These are phyloP conservation scores for Haplosporangium sp. DNA, from an alignment of 371 early-diverging fungal species.

Conservation along the genomic window DNA sequence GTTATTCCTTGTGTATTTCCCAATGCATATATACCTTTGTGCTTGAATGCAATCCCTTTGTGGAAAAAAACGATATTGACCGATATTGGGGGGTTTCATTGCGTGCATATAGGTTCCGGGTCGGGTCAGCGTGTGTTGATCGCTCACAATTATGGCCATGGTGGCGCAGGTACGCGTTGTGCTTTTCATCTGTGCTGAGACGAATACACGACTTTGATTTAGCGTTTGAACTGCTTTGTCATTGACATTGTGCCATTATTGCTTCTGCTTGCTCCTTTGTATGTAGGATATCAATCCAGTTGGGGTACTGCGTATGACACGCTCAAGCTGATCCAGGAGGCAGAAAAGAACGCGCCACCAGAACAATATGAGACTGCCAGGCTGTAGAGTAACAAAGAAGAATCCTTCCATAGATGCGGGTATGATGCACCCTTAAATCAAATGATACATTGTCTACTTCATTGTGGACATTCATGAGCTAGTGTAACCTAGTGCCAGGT, in stretches of 20 bases:
- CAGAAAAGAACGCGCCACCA: slow-evolving; percentile 18
- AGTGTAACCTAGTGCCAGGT: no score
- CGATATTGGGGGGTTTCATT: slow-evolving; percentile 4
- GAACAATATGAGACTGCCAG: slow-evolving; percentile 11
- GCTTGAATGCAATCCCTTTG: slow-evolving; percentile 1
- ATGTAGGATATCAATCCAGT: slow-evolving; percentile 74
- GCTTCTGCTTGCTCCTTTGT: neutral
- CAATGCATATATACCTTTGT: neutral
- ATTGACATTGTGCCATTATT: no score
- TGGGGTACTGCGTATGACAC: slow-evolving; percentile 76
- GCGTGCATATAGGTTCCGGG: slow-evolving; percentile 19
- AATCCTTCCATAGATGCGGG: no score
- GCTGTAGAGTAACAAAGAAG: slow-evolving; percentile 1
- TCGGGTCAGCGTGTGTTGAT: slow-evolving; percentile 61
- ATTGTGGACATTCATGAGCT: no score
- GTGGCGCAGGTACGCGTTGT: slow-evolving; percentile 68
- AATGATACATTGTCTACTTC: no score
- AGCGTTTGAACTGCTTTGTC: neutral
- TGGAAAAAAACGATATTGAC: neutral
- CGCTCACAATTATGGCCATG: slow-evolving; percentile 87
- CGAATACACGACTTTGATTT: no score
- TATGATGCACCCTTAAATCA: no score
- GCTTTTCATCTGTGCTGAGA: neutral
- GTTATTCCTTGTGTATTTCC: slow-evolving; percentile 1
- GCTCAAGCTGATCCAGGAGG: slow-evolving; percentile 60